phyloP scores from a whole-genome alignment of 2,329 filamentous ascomycete species.

The Penicillium sclerotigenum region DNA sequence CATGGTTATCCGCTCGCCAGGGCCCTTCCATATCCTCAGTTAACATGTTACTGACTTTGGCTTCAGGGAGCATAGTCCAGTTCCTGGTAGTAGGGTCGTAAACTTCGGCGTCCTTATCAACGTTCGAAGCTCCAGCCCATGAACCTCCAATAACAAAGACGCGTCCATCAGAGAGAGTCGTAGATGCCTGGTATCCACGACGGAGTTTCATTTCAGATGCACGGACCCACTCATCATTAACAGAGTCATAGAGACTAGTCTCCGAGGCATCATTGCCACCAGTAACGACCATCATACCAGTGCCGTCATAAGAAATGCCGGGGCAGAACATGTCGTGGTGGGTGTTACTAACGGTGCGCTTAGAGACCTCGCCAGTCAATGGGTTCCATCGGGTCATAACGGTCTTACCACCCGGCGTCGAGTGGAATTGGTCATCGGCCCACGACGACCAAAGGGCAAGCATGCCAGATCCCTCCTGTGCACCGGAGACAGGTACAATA shows the following conservation, averaged over 20 bases:
- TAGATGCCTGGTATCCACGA: constrained; percentile 54
- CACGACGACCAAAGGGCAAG: constrained; percentile 21
- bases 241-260: constrained; percentile 46
- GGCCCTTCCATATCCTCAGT: constrained; percentile 43
- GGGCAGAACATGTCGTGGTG: constrained; percentile 36
- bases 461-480: constrained; percentile 16
- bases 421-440: constrained; percentile 15
- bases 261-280: constrained; percentile 52
- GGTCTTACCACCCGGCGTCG: constrained; percentile 16
- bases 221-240: constrained; percentile 29
- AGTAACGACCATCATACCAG: constrained; percentile 52
- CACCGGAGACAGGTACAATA: constrained; percentile 24
- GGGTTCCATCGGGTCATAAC: constrained; percentile 17
- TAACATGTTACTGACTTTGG: constrained; percentile 44
- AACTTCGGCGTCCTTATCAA: constrained; percentile 56
- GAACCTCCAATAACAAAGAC: constrained; percentile 60
- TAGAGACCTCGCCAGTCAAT: constrained; percentile 7
- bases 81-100: constrained; percentile 46
- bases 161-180: constrained; percentile 51
- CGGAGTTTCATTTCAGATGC: constrained; percentile 43
- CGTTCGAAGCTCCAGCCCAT: constrained; percentile 48
- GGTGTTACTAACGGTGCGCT: constrained; percentile 19
- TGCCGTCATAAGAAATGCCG: constrained; percentile 50
- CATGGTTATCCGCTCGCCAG: constrained; percentile 54
- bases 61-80: constrained; percentile 50